Evolutionary conservation across 176 grass and related monocot species (phyloP), one percentile per base, ranked within the genome.

Genomic region (Olyra latifolia): DNA sequence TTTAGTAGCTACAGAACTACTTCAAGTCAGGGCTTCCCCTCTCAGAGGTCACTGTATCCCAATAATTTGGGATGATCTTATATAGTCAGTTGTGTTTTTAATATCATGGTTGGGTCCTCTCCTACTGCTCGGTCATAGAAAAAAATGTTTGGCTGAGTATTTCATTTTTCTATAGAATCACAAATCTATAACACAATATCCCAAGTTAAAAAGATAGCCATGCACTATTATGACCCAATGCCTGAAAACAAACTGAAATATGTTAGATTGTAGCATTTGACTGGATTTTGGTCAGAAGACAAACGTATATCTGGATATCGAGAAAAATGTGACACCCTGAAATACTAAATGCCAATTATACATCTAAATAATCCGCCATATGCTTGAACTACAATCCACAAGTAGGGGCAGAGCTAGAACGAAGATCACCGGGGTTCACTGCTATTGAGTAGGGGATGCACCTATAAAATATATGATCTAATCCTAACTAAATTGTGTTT

Each of bases 11-110:
- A 20, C 82, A 59, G 19, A 47, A 73, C 20, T 66, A 71, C 58
- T 29, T 56, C 39, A 61, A 68, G 52, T 41, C 63, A 59, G 11
- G 71, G 23, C 16, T 42, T 76, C 32, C 78, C 57, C 70, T 76
- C 59, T 59, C 62, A 22, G 14, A 85, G 70, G 52, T 43, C 53
- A 7, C 17, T 61, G 57, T 24, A 81, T 42, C 42, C 57, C 29
- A 17, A 29, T 80, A 45, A 22, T 67, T 80, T 50, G 65, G 28
- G 10, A 76, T 66, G 72, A 4, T 24, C 56, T 71, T 70, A 10
- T 60, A 69, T 5, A 44, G 65, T 80, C 60, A 20, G 53, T 82
- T 62, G 22, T 23, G 14, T 45, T 20, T 38, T 42, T 35, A 44
- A 75, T 47, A 39, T 81, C 60, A 47, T 25, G 50, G 44, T 29